phyloP scores from a whole-genome alignment of 345 rosid species.

The Syzygium oleosum region DNA sequence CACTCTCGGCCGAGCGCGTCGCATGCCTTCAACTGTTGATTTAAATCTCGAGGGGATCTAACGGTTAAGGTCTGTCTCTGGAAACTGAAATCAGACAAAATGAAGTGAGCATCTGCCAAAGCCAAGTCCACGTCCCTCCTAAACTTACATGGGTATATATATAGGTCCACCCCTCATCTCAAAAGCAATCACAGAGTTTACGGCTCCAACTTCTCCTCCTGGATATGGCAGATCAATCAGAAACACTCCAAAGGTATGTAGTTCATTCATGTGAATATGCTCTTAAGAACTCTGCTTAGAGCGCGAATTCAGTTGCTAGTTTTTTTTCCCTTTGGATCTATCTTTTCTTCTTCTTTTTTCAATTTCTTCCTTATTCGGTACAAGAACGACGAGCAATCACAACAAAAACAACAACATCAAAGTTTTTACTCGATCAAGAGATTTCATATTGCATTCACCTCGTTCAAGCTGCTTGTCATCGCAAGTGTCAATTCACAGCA shows the following conservation, averaged over 20 bases:
- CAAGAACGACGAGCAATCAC: no score
- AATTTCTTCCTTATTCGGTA: no score
- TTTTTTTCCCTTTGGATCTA: not conserved
- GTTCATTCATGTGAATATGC: not conserved
- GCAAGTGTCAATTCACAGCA: fast-evolving
- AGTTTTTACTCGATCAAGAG: no score
- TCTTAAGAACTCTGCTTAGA: not conserved
- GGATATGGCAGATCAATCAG: not conserved
- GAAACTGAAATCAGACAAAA: not conserved
- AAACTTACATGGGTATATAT: not conserved
- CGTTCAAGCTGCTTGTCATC: not conserved
- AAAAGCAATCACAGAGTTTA: not conserved
- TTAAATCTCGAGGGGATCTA: not conserved
- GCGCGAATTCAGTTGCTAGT: not conserved
- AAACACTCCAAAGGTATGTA: not conserved
- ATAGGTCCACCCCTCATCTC: not conserved
- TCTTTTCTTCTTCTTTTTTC: no score
- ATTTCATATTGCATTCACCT: no score
- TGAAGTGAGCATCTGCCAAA: not conserved
- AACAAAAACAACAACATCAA: no score
- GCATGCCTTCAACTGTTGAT: not conserved
- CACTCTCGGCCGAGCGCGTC: not conserved
- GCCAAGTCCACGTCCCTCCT: not conserved
- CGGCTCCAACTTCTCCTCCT: not conserved
- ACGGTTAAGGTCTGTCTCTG: not conserved